Evolutionary conservation across 441 rosid genomes (phyloP).

Genomic region (Geranium incanum): DNA sequence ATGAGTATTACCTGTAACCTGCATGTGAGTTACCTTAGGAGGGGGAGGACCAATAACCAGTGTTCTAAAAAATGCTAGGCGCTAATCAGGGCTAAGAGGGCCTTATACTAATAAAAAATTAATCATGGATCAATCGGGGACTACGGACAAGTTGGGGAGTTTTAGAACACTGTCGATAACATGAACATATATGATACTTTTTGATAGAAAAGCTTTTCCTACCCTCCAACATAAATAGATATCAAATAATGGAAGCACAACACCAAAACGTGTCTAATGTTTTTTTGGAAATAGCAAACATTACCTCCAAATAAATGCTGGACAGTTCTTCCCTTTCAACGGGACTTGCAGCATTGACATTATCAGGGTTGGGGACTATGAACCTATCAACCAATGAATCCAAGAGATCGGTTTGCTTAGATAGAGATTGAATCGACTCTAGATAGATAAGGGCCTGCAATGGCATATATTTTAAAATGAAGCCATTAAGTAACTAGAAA

Average conservation of each 20-base stretch:
- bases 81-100: too few species aligned
- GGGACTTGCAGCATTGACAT: slow-evolving; percentile 35
- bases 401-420: slow-evolving; percentile 64
- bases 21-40: too few species aligned
- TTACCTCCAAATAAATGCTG: slow-evolving; percentile 79
- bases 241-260: not conserved
- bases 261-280: not conserved
- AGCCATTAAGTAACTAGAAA: not conserved
- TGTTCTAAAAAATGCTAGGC: too few species aligned
- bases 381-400: slow-evolving; percentile 67
- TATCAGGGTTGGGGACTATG: slow-evolving; percentile 48
- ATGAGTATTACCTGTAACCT: too few species aligned
- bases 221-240: not conserved
- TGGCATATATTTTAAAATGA: slow-evolving; percentile 25
- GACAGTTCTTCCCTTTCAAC: slow-evolving; percentile 86
- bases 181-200: too few species aligned
- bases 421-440: slow-evolving; percentile 60
- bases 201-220: too few species aligned
- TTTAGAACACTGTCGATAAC: too few species aligned
- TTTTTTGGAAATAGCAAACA: not conserved
- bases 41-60: too few species aligned
- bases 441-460: slow-evolving; percentile 45
- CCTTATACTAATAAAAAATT: too few species aligned
- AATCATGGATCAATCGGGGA: too few species aligned
- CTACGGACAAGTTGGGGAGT: too few species aligned